These are phyloP conservation scores for Fragilaria crotonensis DNA, from an alignment of 108 stramenopile genomes.

Conservation along the genomic window DNA sequence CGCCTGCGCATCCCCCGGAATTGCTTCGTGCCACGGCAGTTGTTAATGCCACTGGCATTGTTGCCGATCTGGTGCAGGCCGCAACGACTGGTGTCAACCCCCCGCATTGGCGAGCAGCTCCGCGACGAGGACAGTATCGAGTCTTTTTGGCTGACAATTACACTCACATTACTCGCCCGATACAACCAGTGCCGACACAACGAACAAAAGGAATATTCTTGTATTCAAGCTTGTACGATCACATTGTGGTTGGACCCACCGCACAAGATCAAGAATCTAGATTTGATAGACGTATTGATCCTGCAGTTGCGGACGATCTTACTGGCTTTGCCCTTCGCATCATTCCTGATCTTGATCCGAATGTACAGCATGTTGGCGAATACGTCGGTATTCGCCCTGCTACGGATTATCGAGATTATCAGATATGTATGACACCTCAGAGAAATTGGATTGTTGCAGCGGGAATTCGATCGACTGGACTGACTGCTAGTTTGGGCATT, in stretches of 20 bases:
- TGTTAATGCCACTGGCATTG: slow-evolving; percentile 58
- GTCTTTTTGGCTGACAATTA: slow-evolving; percentile 26
- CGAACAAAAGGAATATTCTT: slow-evolving; percentile 75
- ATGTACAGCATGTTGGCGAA: slow-evolving; percentile 39
- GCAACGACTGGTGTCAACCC: not conserved
- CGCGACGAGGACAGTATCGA: slow-evolving; percentile 66
- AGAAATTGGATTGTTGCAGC: slow-evolving; percentile 60
- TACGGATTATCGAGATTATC: slow-evolving; percentile 66
- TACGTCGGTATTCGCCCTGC: slow-evolving; percentile 81
- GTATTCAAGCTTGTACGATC: slow-evolving; percentile 64
- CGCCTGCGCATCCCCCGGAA: not conserved
- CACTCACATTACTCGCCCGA: slow-evolving; percentile 41
- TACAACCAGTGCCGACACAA: slow-evolving; percentile 76
- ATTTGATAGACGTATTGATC: slow-evolving; percentile 42
- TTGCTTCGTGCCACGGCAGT: slow-evolving; percentile 25
- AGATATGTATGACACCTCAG: slow-evolving; percentile 37
- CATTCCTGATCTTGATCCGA: slow-evolving; percentile 22
- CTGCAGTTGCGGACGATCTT: slow-evolving; percentile 32
- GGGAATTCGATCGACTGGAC: slow-evolving; percentile 72
- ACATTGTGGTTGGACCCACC: slow-evolving; percentile 81
- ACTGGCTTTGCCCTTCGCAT: slow-evolving; percentile 25
- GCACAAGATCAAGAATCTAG: slow-evolving; percentile 56
- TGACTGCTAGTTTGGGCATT: slow-evolving; percentile 72
- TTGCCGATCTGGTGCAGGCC: slow-evolving; percentile 38
- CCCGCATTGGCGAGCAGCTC: slow-evolving; percentile 30